phyloP scores from a whole-genome alignment of 2,329 filamentous ascomycete species.

The Pseudophaeomoniella oleicola region DNA sequence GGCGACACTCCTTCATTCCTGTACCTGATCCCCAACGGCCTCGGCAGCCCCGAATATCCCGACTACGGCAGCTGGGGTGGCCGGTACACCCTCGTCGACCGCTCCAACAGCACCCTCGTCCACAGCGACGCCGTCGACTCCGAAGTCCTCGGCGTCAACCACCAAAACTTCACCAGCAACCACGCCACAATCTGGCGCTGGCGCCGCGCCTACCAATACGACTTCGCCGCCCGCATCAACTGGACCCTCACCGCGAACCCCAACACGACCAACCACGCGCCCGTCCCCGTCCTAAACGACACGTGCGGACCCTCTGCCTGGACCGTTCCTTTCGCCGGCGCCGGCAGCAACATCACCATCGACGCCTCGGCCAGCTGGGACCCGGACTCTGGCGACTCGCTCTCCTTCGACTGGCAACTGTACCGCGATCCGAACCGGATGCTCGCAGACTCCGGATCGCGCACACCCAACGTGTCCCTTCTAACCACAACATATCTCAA shows the following conservation, averaged over 20 bases:
- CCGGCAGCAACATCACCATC: conserved; percentile 20
- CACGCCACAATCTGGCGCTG: conserved; percentile 40
- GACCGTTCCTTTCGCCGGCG: conserved; percentile 31
- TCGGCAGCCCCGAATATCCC: conserved; percentile 21
- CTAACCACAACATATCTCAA: too few relatives aligned
- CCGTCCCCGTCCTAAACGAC: conserved; percentile 29
- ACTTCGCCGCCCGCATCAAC: conserved; percentile 34
- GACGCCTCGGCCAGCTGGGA: conserved; percentile 34
- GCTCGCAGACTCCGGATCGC: too few relatives aligned
- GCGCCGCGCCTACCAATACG: conserved; percentile 36
- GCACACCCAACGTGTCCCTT: too few relatives aligned
- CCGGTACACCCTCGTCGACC: conserved; percentile 17
- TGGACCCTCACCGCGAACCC: conserved; percentile 26
- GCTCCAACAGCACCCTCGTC: conserved; percentile 9
- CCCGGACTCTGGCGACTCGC: conserved; percentile 23
- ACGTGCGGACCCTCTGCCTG: conserved; percentile 27
- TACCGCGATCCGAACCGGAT: too few relatives aligned
- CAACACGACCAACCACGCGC: conserved; percentile 29
- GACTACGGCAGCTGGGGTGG: conserved; percentile 31
- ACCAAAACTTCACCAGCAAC: conserved; percentile 20
- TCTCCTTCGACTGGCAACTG: conserved; percentile 2
- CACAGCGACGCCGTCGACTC: conserved; percentile 20
- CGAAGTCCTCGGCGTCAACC: conserved; percentile 19
- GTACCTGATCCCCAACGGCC: conserved; percentile 27
- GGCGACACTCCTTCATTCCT: conserved; percentile 31